These are phyloP conservation scores for Cyclotella cryptica DNA, from an alignment of 108 stramenopile genomes.

Conservation along the genomic window DNA sequence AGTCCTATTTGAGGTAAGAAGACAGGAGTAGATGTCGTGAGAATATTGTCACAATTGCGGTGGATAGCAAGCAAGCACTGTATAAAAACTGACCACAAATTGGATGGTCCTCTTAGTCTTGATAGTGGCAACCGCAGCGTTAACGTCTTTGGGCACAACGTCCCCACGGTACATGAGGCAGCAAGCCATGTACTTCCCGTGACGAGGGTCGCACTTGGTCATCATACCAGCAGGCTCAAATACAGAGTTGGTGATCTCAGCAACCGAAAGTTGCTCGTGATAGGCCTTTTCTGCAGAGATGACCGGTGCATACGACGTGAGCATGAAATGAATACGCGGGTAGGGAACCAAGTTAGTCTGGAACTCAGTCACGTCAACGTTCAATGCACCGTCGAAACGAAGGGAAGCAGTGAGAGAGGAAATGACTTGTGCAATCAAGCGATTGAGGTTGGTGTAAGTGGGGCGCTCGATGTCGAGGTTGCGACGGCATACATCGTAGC, in stretches of 20 bases:
- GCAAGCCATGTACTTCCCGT: slow-evolving; percentile 99
- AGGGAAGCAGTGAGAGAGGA: slow-evolving; percentile 94
- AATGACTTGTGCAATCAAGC: slow-evolving; percentile 94
- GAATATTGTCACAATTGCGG: too few relatives aligned
- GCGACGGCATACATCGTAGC: slow-evolving; percentile 94
- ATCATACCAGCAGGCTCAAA: slow-evolving; percentile 95
- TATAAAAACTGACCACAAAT: slow-evolving; percentile 65
- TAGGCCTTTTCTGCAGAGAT: slow-evolving; percentile 92
- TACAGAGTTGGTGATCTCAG: slow-evolving; percentile 95
- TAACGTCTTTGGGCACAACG: slow-evolving; percentile 95
- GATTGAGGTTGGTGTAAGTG: slow-evolving; percentile 95
- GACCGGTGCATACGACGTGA: slow-evolving; percentile 94
- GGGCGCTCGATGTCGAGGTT: slow-evolving; percentile 94
- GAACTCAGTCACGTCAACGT: slow-evolving; percentile 97
- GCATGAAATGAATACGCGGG: slow-evolving; percentile 96
- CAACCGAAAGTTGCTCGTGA: slow-evolving; percentile 93
- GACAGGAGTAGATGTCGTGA: neutral
- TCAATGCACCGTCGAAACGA: slow-evolving; percentile 95
- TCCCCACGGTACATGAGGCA: slow-evolving; percentile 98
- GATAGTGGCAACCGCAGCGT: slow-evolving; percentile 92
- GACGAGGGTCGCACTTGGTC: slow-evolving; percentile 97
- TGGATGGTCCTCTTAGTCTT: slow-evolving; percentile 97
- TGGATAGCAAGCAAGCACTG: too few relatives aligned
- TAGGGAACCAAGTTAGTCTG: slow-evolving; percentile 98
- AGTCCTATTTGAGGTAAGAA: slow-evolving; percentile 51